Evolutionary conservation across 2,329 filamentous ascomycete species (phyloP).

Genomic region (Neonectria ditissima): DNA sequence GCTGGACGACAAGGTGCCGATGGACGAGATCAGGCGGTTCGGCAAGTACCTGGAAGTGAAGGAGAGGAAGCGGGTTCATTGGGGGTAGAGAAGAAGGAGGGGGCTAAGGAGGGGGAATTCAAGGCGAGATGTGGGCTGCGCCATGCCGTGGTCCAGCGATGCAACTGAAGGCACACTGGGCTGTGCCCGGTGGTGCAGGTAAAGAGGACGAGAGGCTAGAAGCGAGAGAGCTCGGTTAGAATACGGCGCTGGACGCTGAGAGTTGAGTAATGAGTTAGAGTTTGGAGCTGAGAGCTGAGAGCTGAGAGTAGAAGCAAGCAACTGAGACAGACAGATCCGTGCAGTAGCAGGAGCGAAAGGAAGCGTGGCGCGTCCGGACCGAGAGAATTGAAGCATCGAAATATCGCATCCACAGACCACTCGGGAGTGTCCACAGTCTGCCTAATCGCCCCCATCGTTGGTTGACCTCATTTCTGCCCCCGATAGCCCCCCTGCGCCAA

Average conservation of each 20-base stretch:
- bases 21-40: slow-evolving; percentile 37
- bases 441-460: slow-evolving; percentile 6
- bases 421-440: slow-evolving; percentile 1
- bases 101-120: background rate
- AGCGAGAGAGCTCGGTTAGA: slow-evolving; percentile 10
- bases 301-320: background rate
- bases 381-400: background rate
- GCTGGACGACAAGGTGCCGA: slow-evolving; percentile 36
- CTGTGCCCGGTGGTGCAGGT: slow-evolving; percentile 6
- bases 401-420: background rate
- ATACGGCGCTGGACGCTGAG: background rate
- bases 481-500: background rate
- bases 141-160: background rate
- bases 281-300: background rate
- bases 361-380: slow-evolving; percentile 3
- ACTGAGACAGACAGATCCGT: background rate
- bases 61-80: slow-evolving; percentile 41
- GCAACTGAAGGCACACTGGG: background rate
- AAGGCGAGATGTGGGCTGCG: background rate
- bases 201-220: slow-evolving; percentile 2
- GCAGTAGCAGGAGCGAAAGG: background rate
- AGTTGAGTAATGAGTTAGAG: too few species aligned
- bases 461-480: background rate
- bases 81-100: slow-evolving; percentile 18
- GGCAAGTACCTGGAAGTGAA: slow-evolving; percentile 42